A percentile compares a stretch with the other conserved stretches of the same genome.
phyloP scores from a whole-genome alignment of 148 eudicot genomes.

The Vaccinium vitisidaea region DNA sequence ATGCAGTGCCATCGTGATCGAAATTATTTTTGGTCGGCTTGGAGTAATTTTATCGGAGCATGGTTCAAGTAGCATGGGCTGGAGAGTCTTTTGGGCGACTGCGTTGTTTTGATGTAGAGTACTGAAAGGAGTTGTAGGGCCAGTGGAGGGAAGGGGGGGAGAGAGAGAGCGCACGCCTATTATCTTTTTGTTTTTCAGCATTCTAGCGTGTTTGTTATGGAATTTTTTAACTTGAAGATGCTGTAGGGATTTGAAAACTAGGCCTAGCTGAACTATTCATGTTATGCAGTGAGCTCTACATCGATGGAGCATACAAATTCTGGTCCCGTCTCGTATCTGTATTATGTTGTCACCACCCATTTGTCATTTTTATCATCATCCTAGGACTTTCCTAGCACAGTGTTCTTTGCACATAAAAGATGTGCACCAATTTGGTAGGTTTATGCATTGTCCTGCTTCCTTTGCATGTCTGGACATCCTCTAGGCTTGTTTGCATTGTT shows the following conservation, averaged over 20 bases:
- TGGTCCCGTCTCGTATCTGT: not conserved
- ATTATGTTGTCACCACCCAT: not conserved
- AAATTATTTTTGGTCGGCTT: constrained; percentile 13
- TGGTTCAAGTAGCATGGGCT: not conserved
- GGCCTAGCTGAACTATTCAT: constrained; percentile 3
- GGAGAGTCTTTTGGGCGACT: not conserved
- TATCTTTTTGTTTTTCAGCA: not conserved
- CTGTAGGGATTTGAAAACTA: constrained; percentile 4
- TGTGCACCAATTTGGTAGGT: not conserved
- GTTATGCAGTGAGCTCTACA: too few relatives aligned
- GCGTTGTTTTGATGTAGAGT: not conserved
- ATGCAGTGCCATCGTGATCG: constrained; percentile 44
- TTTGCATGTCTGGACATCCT: not conserved
- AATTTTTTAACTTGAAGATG: not conserved
- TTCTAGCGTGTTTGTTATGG: not conserved
- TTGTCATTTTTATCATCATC: not conserved
- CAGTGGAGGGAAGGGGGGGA: not conserved
- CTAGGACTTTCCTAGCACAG: not conserved
- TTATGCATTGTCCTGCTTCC: not conserved
- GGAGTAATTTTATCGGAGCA: not conserved
- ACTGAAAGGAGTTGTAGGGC: not conserved
- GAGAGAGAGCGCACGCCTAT: not conserved
- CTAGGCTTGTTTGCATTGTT: not conserved
- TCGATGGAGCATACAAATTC: not conserved
- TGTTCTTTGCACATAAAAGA: not conserved